Evolutionary conservation across 306 rosid genomes (phyloP).

Genomic region (Vigna angularis): DNA sequence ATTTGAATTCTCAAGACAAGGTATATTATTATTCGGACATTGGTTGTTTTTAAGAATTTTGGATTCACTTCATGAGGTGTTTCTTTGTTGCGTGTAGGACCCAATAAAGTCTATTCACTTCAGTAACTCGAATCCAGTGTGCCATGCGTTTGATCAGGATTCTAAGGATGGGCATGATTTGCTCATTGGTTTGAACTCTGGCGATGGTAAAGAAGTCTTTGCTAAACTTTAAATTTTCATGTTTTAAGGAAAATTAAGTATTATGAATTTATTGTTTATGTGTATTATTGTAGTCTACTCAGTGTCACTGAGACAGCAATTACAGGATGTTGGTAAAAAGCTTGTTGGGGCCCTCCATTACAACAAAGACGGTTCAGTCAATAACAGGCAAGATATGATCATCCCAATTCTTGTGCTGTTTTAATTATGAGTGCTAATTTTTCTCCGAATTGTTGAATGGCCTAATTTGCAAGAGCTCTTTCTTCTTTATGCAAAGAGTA

Average conservation of each 20-base stretch:
- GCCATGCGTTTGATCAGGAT: constrained; percentile 92
- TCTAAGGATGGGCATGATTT: constrained; percentile 98
- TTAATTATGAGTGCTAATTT: neutral
- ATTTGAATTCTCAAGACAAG: constrained; percentile 96
- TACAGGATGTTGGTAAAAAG: constrained; percentile 98
- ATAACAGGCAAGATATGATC: constrained; percentile 75
- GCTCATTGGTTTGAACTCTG: constrained; percentile 84
- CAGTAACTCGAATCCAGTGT: constrained; percentile 85
- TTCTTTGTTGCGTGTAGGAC: constrained; percentile 71
- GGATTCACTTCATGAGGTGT: constrained; percentile 45
- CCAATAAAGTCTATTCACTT: constrained; percentile 96
- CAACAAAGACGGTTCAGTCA: constrained; percentile 94
- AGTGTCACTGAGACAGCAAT: constrained; percentile 96
- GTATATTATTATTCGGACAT: constrained; percentile 50
- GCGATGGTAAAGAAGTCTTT: constrained; percentile 74
- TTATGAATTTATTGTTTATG: constrained; percentile 51
- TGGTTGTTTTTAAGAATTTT: constrained; percentile 28
- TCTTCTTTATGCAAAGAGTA: neutral
- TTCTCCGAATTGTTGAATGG: constrained; percentile 13
- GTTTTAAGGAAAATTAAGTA: constrained; percentile 36
- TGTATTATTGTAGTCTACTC: constrained; percentile 83
- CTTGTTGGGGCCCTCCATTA: constrained; percentile 95
- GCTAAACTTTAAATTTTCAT: constrained; percentile 21
- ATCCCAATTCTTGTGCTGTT: constrained; percentile 21
- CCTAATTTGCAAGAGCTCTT: constrained; percentile 22